Evolutionary conservation across 2,329 filamentous ascomycete species (phyloP).

Genomic region (Nigrograna mackinnonii): DNA sequence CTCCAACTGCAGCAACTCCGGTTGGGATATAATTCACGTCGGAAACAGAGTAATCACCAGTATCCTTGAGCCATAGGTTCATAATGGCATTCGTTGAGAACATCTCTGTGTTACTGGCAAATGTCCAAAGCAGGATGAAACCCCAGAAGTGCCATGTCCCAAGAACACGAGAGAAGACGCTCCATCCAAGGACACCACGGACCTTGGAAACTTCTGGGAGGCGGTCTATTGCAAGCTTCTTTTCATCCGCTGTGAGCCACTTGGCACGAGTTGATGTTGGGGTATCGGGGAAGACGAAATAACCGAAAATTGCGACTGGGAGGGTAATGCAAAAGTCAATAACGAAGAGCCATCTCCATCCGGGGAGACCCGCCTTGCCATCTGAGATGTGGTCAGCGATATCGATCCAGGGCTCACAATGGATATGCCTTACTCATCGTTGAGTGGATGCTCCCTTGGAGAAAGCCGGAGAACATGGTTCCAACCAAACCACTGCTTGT

Average conservation of each 20-base stretch:
- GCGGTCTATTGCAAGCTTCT: slow-evolving; percentile 48
- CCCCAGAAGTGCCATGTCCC: too few relatives aligned
- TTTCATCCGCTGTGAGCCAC: slow-evolving; percentile 46
- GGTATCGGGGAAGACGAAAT: slow-evolving; percentile 51
- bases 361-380: slow-evolving; percentile 19
- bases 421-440: slow-evolving; percentile 25
- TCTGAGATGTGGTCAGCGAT: too few relatives aligned
- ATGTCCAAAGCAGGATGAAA: too few relatives aligned
- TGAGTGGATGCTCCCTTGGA: slow-evolving; percentile 58
- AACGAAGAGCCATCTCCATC: slow-evolving; percentile 19
- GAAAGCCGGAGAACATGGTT: slow-evolving; percentile 62
- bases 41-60: too few relatives aligned
- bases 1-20: too few relatives aligned
- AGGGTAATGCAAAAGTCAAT: slow-evolving; percentile 61
- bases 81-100: too few relatives aligned
- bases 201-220: slow-evolving; percentile 49
- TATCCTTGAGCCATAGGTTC: too few relatives aligned
- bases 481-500: slow-evolving; percentile 15
- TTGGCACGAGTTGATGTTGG: slow-evolving; percentile 47
- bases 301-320: slow-evolving; percentile 55
- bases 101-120: too few relatives aligned
- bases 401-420: neutral
- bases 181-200: too few relatives aligned
- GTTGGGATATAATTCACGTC: too few relatives aligned
- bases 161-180: too few relatives aligned